phyloP scores from a whole-genome alignment of 768 basidiomycete species.

The Calocybe gangraenosa region DNA sequence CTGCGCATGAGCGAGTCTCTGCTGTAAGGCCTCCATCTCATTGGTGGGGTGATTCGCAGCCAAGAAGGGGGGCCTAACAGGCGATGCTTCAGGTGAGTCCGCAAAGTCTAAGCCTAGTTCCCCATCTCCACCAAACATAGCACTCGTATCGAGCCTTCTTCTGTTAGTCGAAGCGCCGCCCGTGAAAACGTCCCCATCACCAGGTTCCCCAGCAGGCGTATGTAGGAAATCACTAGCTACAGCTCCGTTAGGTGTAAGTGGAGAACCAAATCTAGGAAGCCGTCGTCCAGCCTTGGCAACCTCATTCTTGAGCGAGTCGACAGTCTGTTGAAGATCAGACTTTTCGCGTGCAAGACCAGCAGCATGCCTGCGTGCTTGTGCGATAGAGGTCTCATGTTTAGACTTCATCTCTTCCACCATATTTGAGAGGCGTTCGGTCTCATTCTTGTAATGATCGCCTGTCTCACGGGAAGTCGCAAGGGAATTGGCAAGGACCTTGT shows the following conservation, averaged over 20 bases:
- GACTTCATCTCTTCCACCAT: constrained; percentile 71
- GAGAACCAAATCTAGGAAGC: constrained; percentile 65
- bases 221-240: constrained; percentile 47
- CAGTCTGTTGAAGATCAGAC: constrained; percentile 77
- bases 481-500: constrained; percentile 72
- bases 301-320: constrained; percentile 77
- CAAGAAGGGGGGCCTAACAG: constrained; percentile 49
- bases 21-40: constrained; percentile 78
- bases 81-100: constrained; percentile 63
- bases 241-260: constrained; percentile 62
- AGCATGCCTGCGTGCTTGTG: constrained; percentile 82
- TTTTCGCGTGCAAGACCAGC: constrained; percentile 91
- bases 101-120: constrained; percentile 41
- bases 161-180: constrained; percentile 63
- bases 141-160: constrained; percentile 43
- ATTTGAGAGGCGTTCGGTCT: constrained; percentile 65
- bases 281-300: constrained; percentile 58
- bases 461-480: constrained; percentile 71
- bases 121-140: constrained; percentile 31
- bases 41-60: constrained; percentile 72
- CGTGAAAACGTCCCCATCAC: constrained; percentile 66
- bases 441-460: constrained; percentile 83
- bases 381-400: constrained; percentile 94
- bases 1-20: constrained; percentile 82
- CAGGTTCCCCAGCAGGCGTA: constrained; percentile 47